Base-by-base conservation (phyloP, 306 rosid species). In the Ormosia semicastrata region DNA sequence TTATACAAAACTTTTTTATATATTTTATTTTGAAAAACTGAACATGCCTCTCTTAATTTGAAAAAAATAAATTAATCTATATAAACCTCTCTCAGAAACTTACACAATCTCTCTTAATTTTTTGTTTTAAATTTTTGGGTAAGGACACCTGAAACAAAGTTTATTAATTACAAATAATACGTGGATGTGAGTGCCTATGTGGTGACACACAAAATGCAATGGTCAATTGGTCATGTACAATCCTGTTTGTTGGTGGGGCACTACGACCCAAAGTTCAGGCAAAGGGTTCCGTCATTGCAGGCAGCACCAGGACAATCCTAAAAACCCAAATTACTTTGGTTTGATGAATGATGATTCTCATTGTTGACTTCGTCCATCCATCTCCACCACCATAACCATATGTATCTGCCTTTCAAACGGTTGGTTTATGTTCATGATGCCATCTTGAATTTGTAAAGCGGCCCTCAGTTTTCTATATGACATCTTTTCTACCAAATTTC, bases 211-310 rank as follows among this genome's bases (percentile, higher is more conserved):
- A 17, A 12, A 33, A 57, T n/a, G 69, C 13, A 12, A 66, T 36
- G 77, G 40, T 58, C 30, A 73, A 58, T 44, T 60, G 52, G 41
- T 32, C 37, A 43, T 56, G 83, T 74, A 56, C 36, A 2, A 9
- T 50, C 18, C 0, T 60, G 87, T 30, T 84, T 17, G 87, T 62
- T 80, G 82, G 68, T 80, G 78, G 66, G 75, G 82, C 71, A 13
- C 56, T 2, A 30, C 11, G 43, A 76, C 43, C 78, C 75, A 66
- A 84, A 44, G 73, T 79, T 66, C 54, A 50, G 41, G 79, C 58
- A 58, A 84, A 17, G 47, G 70, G 36, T 59, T 36, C 69, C 60
- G 32, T 80, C 85, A 59, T 12, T 41, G 62, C 13, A 59, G 68
- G 54, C 81, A 81, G 49, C 60, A 73, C 10, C 52, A 57, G 6